phyloP scores from a whole-genome alignment of 2,329 filamentous ascomycete genomes.

The Venturia nashicola region DNA sequence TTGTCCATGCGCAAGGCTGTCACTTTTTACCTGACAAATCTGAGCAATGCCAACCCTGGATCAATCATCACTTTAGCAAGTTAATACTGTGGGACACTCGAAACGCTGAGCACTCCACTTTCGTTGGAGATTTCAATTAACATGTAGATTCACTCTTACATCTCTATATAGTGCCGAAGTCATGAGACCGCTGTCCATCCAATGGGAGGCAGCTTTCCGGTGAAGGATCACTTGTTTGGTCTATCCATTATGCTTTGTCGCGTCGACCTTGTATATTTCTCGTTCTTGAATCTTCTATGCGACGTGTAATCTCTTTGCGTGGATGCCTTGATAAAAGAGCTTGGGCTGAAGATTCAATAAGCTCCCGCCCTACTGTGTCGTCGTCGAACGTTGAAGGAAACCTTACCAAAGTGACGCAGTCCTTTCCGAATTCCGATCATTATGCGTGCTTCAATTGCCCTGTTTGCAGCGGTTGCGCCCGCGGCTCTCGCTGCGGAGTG shows the following conservation, averaged over 20 bases:
- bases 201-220: neutral
- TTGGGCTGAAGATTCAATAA: neutral
- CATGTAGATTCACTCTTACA: neutral
- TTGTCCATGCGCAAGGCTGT: too few relatives aligned
- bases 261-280: neutral
- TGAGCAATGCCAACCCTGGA: too few relatives aligned
- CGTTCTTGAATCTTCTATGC: neutral
- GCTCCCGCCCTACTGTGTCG: neutral
- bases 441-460: conserved; percentile 3
- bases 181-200: neutral
- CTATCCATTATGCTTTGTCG: neutral
- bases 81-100: neutral
- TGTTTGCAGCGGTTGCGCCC: neutral
- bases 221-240: neutral
- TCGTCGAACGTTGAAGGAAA: neutral
- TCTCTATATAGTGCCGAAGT: neutral
- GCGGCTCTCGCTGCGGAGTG: neutral
- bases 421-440: neutral
- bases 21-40: too few relatives aligned
- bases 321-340: neutral
- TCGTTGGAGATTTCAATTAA: neutral
- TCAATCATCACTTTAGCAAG: too few relatives aligned
- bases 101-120: neutral
- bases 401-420: neutral
- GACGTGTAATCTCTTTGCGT: neutral